Evolutionary conservation across 1,139 yeast genomes (phyloP).

Genomic region (Lodderomyces parapsilosis): DNA sequence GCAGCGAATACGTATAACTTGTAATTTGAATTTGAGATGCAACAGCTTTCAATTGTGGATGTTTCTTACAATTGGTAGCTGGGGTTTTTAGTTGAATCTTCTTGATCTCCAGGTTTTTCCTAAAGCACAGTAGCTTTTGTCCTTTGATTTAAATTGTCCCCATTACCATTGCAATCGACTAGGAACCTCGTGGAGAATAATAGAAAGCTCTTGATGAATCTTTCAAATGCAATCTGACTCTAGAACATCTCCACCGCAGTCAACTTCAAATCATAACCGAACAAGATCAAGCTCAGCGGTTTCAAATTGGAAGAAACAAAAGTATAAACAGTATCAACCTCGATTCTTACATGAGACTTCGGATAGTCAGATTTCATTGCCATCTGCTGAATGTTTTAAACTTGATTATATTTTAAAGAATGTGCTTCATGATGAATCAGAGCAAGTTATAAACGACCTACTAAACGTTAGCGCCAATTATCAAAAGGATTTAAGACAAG

Average conservation of each 20-base stretch:
- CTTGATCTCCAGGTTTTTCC: slow-evolving; percentile 2
- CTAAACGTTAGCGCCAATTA: slow-evolving; percentile 35
- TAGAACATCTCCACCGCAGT: not conserved
- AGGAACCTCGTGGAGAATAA: not conserved
- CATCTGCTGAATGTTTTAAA: slow-evolving; percentile 39
- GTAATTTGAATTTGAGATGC: no score
- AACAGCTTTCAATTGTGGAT: not conserved
- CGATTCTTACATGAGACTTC: slow-evolving; percentile 9
- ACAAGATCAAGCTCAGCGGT: slow-evolving; percentile 1
- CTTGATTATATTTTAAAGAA: slow-evolving; percentile 34
- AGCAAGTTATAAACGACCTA: slow-evolving; percentile 33
- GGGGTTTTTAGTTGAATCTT: not conserved
- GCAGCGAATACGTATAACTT: no score
- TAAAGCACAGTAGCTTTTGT: no score
- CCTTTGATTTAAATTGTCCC: no score
- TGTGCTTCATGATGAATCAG: slow-evolving; percentile 31
- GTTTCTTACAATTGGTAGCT: not conserved
- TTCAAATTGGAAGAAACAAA: slow-evolving; percentile 3
- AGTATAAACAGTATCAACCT: slow-evolving; percentile 1
- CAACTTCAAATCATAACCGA: not conserved
- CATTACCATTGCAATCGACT: not conserved
- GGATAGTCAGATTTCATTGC: slow-evolving; percentile 19
- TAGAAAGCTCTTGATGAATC: not conserved
- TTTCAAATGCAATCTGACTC: not conserved
- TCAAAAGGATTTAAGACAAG: slow-evolving; percentile 40